These are phyloP conservation scores for Phytophthora macrochlamydospora DNA, from an alignment of 352 stramenopile species.

Conservation along the genomic window DNA sequence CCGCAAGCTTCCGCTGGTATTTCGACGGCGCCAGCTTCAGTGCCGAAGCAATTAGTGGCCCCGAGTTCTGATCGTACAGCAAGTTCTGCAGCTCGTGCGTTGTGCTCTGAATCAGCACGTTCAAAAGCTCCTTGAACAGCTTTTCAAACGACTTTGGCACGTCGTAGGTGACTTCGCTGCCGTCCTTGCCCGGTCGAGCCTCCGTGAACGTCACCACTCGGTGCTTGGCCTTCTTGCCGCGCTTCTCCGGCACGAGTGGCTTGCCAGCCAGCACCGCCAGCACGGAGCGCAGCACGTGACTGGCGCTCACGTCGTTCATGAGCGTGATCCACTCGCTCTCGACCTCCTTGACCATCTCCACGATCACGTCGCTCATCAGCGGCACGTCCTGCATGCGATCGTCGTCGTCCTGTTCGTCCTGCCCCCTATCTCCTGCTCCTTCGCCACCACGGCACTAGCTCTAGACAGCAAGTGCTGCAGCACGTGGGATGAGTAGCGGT, in stretches of 20 bases:
- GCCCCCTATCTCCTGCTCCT: constrained; percentile 30
- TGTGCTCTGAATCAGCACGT: constrained; percentile 45
- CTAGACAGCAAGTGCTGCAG: constrained; percentile 76
- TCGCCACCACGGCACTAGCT: constrained; percentile 55
- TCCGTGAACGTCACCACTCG: constrained; percentile 67
- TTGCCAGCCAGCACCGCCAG: constrained; percentile 69
- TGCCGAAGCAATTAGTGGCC: constrained; percentile 66
- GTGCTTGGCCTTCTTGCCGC: constrained; percentile 85
- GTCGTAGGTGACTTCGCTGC: constrained; percentile 39
- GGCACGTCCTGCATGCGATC: constrained; percentile 68
- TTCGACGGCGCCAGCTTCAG: constrained; percentile 64
- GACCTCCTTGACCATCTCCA: constrained; percentile 78
- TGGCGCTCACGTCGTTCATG: constrained; percentile 88
- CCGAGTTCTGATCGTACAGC: constrained; percentile 78
- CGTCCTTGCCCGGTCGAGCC: constrained; percentile 40
- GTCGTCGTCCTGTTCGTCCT: constrained; percentile 51
- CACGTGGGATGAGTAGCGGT: constrained; percentile 88
- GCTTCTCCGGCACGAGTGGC: constrained; percentile 73
- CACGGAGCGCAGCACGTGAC: constrained; percentile 79
- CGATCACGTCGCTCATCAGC: constrained; percentile 68
- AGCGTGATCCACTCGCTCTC: constrained; percentile 84
- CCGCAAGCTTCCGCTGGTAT: constrained; percentile 52
- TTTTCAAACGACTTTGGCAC: constrained; percentile 63
- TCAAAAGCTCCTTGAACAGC: constrained; percentile 66
- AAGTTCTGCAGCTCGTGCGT: constrained; percentile 59